A percentile compares a stretch with the other conserved stretches of the same genome.
These are phyloP conservation scores for Beauveria sp. DNA, from an alignment of 2,329 filamentous ascomycete species.

Conservation along the genomic window DNA sequence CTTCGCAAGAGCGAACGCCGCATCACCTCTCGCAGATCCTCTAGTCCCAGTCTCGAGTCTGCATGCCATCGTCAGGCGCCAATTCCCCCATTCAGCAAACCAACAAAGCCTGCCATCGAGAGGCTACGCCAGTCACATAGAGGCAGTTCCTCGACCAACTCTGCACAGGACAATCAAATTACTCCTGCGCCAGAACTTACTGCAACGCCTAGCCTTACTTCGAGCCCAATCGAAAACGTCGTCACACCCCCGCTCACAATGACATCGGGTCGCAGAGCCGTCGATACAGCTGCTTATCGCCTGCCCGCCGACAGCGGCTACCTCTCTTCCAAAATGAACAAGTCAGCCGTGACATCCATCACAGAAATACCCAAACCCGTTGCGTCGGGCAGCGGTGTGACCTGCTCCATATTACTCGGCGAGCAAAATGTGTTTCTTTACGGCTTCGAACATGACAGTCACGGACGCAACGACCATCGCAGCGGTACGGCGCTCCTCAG, in stretches of 20 bases:
- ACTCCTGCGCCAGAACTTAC: not conserved
- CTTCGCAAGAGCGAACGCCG: not conserved
- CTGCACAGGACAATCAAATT: not conserved
- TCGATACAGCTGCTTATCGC: not conserved
- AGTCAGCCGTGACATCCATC: conserved; percentile 45
- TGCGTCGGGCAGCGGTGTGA: conserved; percentile 69
- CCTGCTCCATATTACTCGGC: conserved; percentile 65
- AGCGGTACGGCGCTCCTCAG: conserved; percentile 78
- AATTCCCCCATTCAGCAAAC: not conserved
- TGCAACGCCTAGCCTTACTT: not conserved
- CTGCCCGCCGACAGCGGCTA: not conserved
- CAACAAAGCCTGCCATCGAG: not conserved
- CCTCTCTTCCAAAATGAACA: conserved; percentile 30
- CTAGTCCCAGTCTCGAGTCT: not conserved
- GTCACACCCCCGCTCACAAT: not conserved
- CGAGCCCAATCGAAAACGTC: not conserved
- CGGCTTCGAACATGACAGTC: conserved; percentile 67
- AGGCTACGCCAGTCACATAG: not conserved
- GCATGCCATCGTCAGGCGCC: conserved; percentile 1
- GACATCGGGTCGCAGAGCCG: not conserved
- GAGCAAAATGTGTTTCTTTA: conserved; percentile 76
- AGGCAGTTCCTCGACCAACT: not conserved
- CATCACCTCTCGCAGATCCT: not conserved
- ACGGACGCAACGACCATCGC: conserved; percentile 39
- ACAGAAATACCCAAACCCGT: conserved; percentile 61